Evolutionary conservation across 140 eudicot species (phyloP), one percentile per base, ranked within the genome.

Genomic region (Senecio squalidus): DNA sequence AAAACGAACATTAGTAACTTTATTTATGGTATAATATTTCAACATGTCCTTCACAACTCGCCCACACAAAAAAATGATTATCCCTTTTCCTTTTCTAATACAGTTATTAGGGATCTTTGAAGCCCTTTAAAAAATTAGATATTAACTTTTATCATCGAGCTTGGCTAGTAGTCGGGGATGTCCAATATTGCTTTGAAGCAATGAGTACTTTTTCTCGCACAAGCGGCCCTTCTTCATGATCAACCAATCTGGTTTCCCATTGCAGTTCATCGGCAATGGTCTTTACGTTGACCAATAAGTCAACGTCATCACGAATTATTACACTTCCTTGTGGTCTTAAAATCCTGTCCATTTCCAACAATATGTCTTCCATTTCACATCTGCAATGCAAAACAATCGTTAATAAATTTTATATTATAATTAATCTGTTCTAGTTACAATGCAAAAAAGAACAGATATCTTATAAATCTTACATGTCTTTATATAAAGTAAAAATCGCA

Each of bases 241-340:
- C 98, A 40, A 74, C 86, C 80, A 92, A 72, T 56, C 52, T 75
- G 63, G 89, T 84, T 5, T 81, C 88, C 96, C 96, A 92, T 66
- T 77, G 78, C 33, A 92, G 81, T 44, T 83, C 93, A 2, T 87
- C 83, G 0, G 73, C 71, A 8, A 84, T 77, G 70, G 77, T 74
- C 78, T 92, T 79, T 5, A 75, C 86, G 15, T 81, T 73, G 43
- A 79, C 80, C 62, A 92, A 46, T n/a, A 84, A 67, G 71, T 92
- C 98, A 6, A 92, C 93, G 38, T 92, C 98, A 4, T 92, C 98
- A 29, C 94, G 74, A 41, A 92, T 76, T n/a, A 92, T 92, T 41
- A 87, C 89, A 20, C 96, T 81, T 20, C 98, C 98, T 44, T 75
- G 84, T 27, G 98, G 98, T 67, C 96, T 61, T 45, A 92, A 55